phyloP scores from a whole-genome alignment of 1,284 basidiomycete species.

The Apiotrichum sp. region DNA sequence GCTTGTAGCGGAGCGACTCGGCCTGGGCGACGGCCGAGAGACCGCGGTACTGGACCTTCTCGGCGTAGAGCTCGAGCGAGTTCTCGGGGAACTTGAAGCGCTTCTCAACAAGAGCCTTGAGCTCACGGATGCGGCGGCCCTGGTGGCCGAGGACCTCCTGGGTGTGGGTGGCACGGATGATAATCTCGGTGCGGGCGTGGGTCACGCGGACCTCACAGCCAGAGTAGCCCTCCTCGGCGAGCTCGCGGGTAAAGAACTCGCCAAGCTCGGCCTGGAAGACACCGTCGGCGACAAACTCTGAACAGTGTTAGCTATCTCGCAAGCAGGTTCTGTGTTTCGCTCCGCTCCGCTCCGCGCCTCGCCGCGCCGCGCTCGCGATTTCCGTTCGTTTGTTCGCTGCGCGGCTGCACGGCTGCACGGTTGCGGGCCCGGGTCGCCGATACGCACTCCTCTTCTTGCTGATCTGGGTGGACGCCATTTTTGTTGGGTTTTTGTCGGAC shows the following conservation, averaged over 20 bases:
- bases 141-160: slow-evolving; percentile 99
- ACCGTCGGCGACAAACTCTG: slow-evolving; percentile 87
- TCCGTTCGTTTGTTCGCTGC: too few relatives aligned
- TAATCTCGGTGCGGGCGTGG: slow-evolving; percentile 99
- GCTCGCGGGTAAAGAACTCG: slow-evolving; percentile 98
- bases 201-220: slow-evolving; percentile 99
- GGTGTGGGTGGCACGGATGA: slow-evolving; percentile 99
- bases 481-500: slow-evolving; percentile 6
- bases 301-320: neutral
- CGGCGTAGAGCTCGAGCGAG: slow-evolving; percentile 97
- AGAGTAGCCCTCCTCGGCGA: slow-evolving; percentile 99
- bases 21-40: slow-evolving; percentile 98
- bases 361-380: too few relatives aligned
- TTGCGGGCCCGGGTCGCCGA: too few relatives aligned
- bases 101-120: slow-evolving; percentile 97
- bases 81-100: slow-evolving; percentile 99
- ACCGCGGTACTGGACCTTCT: slow-evolving; percentile 99
- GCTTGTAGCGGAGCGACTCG: slow-evolving; percentile 98
- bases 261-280: slow-evolving; percentile 97
- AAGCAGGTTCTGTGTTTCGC: too few relatives aligned
- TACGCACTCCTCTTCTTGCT: slow-evolving; percentile 76
- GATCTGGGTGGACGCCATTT: slow-evolving; percentile 59
- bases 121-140: slow-evolving; percentile 97
- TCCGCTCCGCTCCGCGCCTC: too few relatives aligned
- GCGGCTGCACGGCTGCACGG: too few relatives aligned